Conservation (phyloP, 352 stramenopile species). For the Phytophthora cactorum region DNA sequence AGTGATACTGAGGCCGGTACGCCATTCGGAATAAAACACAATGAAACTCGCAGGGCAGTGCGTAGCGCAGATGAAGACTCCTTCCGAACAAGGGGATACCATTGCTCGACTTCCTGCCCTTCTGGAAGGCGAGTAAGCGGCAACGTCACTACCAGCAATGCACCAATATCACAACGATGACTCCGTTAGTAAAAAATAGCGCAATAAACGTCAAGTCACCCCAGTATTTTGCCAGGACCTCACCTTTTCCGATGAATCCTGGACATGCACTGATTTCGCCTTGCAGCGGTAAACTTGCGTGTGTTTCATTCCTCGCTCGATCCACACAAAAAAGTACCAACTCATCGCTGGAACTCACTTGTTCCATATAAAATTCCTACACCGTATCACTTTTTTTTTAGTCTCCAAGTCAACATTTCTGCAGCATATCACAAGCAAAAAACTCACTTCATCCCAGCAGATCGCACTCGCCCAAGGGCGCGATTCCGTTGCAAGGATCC, state of each 20-base stretch:
- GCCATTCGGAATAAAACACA: slow-evolving; percentile 69
- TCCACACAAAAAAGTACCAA: slow-evolving; percentile 78
- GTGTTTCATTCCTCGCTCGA: slow-evolving; percentile 56
- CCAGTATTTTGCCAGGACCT: not conserved
- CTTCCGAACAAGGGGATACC: slow-evolving; percentile 72
- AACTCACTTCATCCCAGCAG: slow-evolving; percentile 60
- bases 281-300: slow-evolving; percentile 49
- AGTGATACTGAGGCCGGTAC: slow-evolving; percentile 11
- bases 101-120: slow-evolving; percentile 86
- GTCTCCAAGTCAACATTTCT: not conserved
- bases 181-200: not conserved
- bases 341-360: slow-evolving; percentile 65
- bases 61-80: slow-evolving; percentile 56
- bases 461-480: slow-evolving; percentile 29
- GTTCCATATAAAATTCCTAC: slow-evolving; percentile 79
- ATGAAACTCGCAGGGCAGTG: slow-evolving; percentile 69
- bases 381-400: not conserved
- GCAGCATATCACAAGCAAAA: not conserved
- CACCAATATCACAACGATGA: not conserved
- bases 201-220: not conserved
- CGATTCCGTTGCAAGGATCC: slow-evolving; percentile 53
- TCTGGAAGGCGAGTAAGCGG: slow-evolving; percentile 70
- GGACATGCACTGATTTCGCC: slow-evolving; percentile 49
- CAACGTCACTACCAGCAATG: slow-evolving; percentile 37
- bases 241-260: slow-evolving; percentile 84